Evolutionary conservation across 495 filamentous ascomycete species (phyloP).

Genomic region (Evernia prunastri): DNA sequence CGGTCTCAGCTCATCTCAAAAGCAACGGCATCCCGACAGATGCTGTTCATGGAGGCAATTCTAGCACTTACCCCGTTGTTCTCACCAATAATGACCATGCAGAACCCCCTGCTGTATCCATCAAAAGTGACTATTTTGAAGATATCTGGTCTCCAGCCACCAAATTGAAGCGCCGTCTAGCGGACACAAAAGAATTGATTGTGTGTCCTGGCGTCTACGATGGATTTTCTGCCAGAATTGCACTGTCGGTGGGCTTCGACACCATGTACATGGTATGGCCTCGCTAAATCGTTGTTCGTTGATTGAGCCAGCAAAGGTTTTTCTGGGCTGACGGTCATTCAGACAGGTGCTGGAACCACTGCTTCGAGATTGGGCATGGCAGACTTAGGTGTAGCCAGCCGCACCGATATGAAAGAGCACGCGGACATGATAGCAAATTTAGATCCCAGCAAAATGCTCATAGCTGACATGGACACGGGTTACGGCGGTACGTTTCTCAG

Average conservation of each 20-base stretch:
- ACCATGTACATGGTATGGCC: constrained; percentile 56
- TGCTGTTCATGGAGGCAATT: too few species aligned
- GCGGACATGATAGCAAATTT: constrained; percentile 61
- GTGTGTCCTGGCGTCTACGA: constrained; percentile 64
- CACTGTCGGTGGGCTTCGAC: constrained; percentile 53
- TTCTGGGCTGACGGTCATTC: constrained; percentile 12
- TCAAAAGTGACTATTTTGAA: not conserved
- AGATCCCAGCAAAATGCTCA: constrained; percentile 51
- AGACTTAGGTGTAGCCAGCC: constrained; percentile 56
- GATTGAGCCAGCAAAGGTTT: not conserved
- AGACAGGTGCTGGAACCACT: constrained; percentile 65
- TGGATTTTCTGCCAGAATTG: constrained; percentile 61
- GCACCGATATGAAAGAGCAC: constrained; percentile 59
- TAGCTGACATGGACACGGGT: constrained; percentile 64
- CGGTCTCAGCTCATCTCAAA: too few species aligned
- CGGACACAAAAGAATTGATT: constrained; percentile 36
- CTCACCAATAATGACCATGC: not conserved
- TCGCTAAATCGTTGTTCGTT: not conserved
- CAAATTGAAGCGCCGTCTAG: constrained; percentile 36
- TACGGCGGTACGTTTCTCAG: constrained; percentile 45
- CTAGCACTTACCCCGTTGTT: not conserved
- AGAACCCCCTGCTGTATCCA: too few species aligned
- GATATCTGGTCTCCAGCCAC: constrained; percentile 23
- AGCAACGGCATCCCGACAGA: too few species aligned
- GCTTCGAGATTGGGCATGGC: constrained; percentile 57